Base-by-base conservation (phyloP, 768 basidiomycete species). In the Lepiota brunneoincarnata region DNA sequence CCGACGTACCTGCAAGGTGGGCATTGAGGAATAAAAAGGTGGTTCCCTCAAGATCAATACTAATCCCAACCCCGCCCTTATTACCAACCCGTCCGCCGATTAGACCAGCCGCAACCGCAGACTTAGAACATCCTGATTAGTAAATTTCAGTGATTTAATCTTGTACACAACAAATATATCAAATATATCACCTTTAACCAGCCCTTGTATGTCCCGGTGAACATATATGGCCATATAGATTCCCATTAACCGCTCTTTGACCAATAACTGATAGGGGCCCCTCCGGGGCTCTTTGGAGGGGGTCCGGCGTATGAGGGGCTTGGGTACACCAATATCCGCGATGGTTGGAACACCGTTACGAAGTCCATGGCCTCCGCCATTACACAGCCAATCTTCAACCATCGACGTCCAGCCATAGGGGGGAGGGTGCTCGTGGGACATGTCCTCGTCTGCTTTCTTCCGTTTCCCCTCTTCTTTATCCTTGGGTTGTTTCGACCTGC, bases 71-170 rank as follows among this genome's bases (percentile, higher is more conserved):
- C 14, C 89, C 91, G 1, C 95, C 83, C 65, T 98, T 98, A 66
- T 98, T 98, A 4, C 95, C 95, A 2, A 97, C 77, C 43, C 95
- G 73, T 0, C 95, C 95, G 2, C 92, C 92, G 23, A 96, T 91
- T 20, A 97, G 73, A 3, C 95, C 95, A 14, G 95, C 82, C 1
- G 93, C 88, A 1, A 98, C 95, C 17, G 84, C 83, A 12, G 88
- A 87, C 59, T 86, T 89, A 3, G 90, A 91, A 11, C 78, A 82
- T 14, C 88, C 89, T 87, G 51, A 26, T 21, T 18, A 17, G 46
- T 31, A 12, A 15, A 12, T 31, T 12, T 65, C 42, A 62, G 55
- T 11, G 51, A 46, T 7, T 24, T 3, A 47, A 57, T 23, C 45
- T 49, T 28, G 2, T 37, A 9, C 6, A 14, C 20, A 17, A 35